phyloP scores from a whole-genome alignment of 352 stramenopile genomes.

The Pythium oligandrum region DNA sequence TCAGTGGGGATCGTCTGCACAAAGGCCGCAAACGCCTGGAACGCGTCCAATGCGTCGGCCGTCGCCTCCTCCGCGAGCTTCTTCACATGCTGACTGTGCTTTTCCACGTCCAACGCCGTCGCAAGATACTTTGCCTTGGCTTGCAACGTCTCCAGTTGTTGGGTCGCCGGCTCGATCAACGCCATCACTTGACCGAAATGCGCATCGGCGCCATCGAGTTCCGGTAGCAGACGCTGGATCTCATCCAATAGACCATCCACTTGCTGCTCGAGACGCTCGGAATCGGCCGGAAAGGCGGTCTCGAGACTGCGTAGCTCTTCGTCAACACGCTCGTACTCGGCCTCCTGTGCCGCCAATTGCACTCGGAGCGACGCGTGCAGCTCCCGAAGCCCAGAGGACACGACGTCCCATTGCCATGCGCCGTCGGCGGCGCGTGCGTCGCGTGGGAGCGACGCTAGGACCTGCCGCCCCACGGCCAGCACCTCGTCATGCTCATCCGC shows the following conservation, averaged over 20 bases:
- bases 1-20: conserved; percentile 32
- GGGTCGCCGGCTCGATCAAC: conserved; percentile 27
- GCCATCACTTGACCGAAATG: conserved; percentile 47
- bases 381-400: conserved; percentile 14
- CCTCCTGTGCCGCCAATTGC: conserved; percentile 11
- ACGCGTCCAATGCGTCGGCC: conserved; percentile 34
- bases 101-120: conserved; percentile 47
- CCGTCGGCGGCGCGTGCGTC: conserved; percentile 2
- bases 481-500: too few relatives aligned
- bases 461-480: neutral
- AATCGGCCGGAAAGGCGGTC: neutral
- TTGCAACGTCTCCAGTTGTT: conserved; percentile 30
- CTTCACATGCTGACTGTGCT: conserved; percentile 30
- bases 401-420: conserved; percentile 6
- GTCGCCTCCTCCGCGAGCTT: conserved; percentile 34
- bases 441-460: conserved; percentile 8
- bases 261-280: neutral
- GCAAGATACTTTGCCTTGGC: conserved; percentile 39
- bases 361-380: conserved; percentile 10
- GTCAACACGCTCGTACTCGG: conserved; percentile 6
- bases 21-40: conserved; percentile 32
- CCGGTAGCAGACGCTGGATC: conserved; percentile 8
- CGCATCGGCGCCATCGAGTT: conserved; percentile 24
- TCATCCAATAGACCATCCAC: conserved; percentile 1
- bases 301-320: conserved; percentile 3